These are phyloP conservation scores for Chlorociboria aeruginascens DNA, from an alignment of 495 filamentous ascomycete genomes.

Conservation along the genomic window DNA sequence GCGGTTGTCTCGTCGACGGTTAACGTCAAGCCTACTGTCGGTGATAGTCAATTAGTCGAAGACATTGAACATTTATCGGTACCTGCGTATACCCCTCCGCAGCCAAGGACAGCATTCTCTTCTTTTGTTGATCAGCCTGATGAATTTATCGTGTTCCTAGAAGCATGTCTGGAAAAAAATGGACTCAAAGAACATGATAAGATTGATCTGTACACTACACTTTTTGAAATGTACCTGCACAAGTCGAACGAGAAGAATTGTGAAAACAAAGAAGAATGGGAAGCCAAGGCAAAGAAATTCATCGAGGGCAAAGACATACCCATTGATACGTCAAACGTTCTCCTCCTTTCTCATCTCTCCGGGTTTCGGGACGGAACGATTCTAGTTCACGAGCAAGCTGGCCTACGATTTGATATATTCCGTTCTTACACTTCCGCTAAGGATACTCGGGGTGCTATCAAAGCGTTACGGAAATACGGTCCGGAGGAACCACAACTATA, in stretches of 20 bases:
- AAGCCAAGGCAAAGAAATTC: conserved; percentile 72
- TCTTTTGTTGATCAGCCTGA: conserved; percentile 89
- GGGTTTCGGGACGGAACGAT: conserved; percentile 84
- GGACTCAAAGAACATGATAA: conserved; percentile 55
- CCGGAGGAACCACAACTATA: conserved; percentile 88
- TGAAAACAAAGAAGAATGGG: conserved; percentile 67
- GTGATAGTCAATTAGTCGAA: conserved; percentile 21
- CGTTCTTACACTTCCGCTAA: conserved; percentile 90
- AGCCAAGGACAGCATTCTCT: conserved; percentile 85
- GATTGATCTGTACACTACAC: conserved; percentile 80
- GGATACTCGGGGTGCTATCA: conserved; percentile 82
- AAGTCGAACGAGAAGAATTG: conserved; percentile 66
- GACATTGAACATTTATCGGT: conserved; percentile 27
- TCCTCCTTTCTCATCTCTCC: conserved; percentile 84
- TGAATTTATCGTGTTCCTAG: conserved; percentile 83
- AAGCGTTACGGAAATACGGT: conserved; percentile 82
- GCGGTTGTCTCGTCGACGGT: conserved; percentile 31
- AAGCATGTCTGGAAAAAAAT: conserved; percentile 63
- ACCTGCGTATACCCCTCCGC: conserved; percentile 54
- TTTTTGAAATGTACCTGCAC: conserved; percentile 97
- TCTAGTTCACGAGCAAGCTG: conserved; percentile 86
- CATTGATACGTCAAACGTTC: conserved; percentile 88
- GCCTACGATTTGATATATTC: conserved; percentile 89
- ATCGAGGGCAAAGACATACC: conserved; percentile 69
- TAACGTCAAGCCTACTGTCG: conserved; percentile 24